Evolutionary conservation across 1,284 basidiomycete species (phyloP).

Genomic region (Meripilus lineatus): DNA sequence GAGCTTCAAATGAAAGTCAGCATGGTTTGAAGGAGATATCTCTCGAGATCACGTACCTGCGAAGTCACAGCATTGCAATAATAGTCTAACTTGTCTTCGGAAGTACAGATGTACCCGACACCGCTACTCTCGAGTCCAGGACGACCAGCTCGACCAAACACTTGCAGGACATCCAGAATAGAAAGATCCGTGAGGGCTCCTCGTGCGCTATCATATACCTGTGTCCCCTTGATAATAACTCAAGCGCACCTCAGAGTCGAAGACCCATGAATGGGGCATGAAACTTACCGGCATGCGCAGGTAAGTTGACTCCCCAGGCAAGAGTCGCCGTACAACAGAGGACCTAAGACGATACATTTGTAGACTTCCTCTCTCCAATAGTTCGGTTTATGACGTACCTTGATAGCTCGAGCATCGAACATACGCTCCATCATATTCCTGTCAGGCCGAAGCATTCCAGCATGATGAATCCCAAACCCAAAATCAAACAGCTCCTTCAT

Average conservation of each 20-base stretch:
- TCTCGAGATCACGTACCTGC: constrained; percentile 47
- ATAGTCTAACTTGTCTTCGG: constrained; percentile 89
- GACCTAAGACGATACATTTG: constrained; percentile 49
- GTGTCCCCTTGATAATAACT: constrained; percentile 98
- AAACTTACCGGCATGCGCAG: constrained; percentile 85
- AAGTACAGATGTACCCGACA: constrained; percentile 96
- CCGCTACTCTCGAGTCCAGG: constrained; percentile 95
- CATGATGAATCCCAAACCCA: constrained; percentile 98
- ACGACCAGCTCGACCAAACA: constrained; percentile 96
- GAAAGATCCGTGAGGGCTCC: constrained; percentile 92
- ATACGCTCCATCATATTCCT: constrained; percentile 94
- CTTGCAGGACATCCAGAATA: constrained; percentile 94
- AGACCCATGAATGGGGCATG: not conserved
- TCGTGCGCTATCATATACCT: constrained; percentile 88
- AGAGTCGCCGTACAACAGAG: constrained; percentile 98
- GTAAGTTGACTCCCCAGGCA: constrained; percentile 99
- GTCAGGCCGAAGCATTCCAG: constrained; percentile 95
- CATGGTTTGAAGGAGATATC: constrained; percentile 7
- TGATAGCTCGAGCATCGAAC: constrained; percentile 90
- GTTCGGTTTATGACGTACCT: no score
- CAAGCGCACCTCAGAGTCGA: not conserved
- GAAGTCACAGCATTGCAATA: constrained; percentile 89
- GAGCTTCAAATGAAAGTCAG: constrained; percentile 43
- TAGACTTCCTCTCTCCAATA: no score
- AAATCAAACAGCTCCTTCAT: constrained; percentile 93